Evolutionary conservation across 768 basidiomycete genomes (phyloP), one percentile per base, ranked within the genome.

Genomic region (Boletus rex-veris): DNA sequence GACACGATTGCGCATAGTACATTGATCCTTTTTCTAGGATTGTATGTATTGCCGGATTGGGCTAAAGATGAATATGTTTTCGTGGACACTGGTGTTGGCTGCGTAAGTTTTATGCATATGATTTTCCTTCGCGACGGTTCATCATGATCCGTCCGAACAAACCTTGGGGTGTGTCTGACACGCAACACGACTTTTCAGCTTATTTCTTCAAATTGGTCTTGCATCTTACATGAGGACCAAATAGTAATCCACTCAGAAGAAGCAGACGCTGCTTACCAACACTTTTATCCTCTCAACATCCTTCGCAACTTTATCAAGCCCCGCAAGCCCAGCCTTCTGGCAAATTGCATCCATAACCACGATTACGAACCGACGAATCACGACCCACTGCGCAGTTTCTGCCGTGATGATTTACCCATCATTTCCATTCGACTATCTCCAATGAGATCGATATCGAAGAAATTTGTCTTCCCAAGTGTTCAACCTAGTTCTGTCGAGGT

Each of bases 231-330:
- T 61, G 78, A 88, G 58, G 71, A 73, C 45, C 79, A 85, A 57
- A 85, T 89, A 53, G 85, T 88, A 35, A 85, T 89, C 36, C 87
- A 89, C 60, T 85, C 81, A 36, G 87, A 88, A 69, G 85, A 86
- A 66, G 78, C 77, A 48, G 80, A 83, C 8, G 76, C 76, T 5
- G 86, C 85, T 0, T 81, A 72, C 52, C 86, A 88, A 65, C 78
- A 87, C 59, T 87, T 87, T 61, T 89, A 87, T 61, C 85, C 87
- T 1, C 65, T 78, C 38, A 64, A 54, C 15, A 52, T 71, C 39
- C 72, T 78, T 9, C 68, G 67, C 38, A 63, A 63, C 44, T 63
- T 69, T 40, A 45, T 55, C 21, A 64, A 65, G 31, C 56, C 64
- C 4, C 68, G 69, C 35, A 67, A 57, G 37, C 60, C 57, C 18